A percentile compares a stretch with the other conserved stretches of the same genome.
Conservation (phyloP, 2,329 filamentous ascomycete genomes). For the Metarhizium guizhouense region DNA sequence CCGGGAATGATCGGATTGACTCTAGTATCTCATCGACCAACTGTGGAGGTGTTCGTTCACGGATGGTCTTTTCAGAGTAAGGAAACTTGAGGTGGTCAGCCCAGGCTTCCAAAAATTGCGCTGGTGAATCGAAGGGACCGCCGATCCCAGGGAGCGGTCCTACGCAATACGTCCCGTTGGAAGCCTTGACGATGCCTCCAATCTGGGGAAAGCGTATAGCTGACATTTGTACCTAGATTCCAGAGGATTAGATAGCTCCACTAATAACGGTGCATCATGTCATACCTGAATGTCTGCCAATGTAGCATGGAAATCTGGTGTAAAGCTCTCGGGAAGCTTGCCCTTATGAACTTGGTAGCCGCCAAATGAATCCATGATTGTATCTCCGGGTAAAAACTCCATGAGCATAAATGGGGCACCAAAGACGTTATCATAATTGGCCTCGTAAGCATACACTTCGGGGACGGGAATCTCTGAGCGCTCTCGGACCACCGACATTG, state of each 20-base stretch:
- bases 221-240: conserved; percentile 9
- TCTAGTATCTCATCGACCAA: neutral
- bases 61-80: conserved; percentile 1
- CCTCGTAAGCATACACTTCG: conserved; percentile 15
- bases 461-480: conserved; percentile 13
- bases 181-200: conserved; percentile 7
- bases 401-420: conserved; percentile 21
- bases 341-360: conserved; percentile 13
- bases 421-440: conserved; percentile 12
- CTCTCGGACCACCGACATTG: neutral
- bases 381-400: conserved; percentile 19
- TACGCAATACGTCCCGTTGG: conserved; percentile 7
- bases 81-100: conserved; percentile 9
- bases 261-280: neutral
- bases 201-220: conserved; percentile 14
- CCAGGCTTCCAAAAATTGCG: conserved; percentile 13
- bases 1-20: neutral
- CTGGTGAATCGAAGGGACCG: conserved; percentile 13
- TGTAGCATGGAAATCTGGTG: conserved; percentile 2
- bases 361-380: conserved; percentile 14
- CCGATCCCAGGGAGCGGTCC: conserved; percentile 13
- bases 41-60: neutral
- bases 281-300: conserved; percentile 1
- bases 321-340: conserved; percentile 7
- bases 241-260: neutral